Evolutionary conservation across 169 alveolate genomes (phyloP).

Genomic region (Theileria luwenshuni): DNA sequence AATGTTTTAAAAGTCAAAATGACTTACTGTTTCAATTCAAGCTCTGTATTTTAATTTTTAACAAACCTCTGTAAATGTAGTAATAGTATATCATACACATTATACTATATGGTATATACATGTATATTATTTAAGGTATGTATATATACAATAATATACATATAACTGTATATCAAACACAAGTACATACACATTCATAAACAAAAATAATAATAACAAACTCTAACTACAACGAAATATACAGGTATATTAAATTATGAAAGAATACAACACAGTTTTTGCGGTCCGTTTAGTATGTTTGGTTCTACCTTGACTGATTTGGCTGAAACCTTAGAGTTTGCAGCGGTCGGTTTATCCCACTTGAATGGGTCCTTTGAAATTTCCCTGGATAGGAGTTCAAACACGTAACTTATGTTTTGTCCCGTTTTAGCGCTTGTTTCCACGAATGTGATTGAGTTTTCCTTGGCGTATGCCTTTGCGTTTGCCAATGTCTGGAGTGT

Average conservation of each 20-base stretch:
- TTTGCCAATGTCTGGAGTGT: slow-evolving; percentile 68
- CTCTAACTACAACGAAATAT: too few relatives aligned
- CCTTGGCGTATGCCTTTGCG: slow-evolving; percentile 75
- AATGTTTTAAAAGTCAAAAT: too few relatives aligned
- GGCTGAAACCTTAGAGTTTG: slow-evolving; percentile 12
- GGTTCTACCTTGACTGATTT: slow-evolving; percentile 23
- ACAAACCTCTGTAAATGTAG: slow-evolving; percentile 1
- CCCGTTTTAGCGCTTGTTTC: slow-evolving; percentile 84
- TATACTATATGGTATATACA: background rate
- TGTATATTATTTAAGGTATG: background rate
- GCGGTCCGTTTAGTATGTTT: background rate
- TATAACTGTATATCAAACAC: background rate
- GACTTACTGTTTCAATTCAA: too few relatives aligned
- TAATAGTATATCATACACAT: background rate
- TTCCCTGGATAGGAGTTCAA: slow-evolving; percentile 73
- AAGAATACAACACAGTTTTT: background rate
- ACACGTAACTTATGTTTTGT: slow-evolving; percentile 67
- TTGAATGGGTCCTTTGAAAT: slow-evolving; percentile 47
- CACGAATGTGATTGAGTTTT: slow-evolving; percentile 68
- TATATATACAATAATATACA: background rate
- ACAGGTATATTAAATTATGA: too few relatives aligned
- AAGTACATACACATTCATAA: too few relatives aligned
- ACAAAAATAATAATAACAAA: too few relatives aligned
- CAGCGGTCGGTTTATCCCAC: slow-evolving; percentile 44
- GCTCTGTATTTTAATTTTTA: too few relatives aligned